phyloP scores from a whole-genome alignment of 169 alveolate genomes.

The Cryptosporidium tyzzeri region DNA sequence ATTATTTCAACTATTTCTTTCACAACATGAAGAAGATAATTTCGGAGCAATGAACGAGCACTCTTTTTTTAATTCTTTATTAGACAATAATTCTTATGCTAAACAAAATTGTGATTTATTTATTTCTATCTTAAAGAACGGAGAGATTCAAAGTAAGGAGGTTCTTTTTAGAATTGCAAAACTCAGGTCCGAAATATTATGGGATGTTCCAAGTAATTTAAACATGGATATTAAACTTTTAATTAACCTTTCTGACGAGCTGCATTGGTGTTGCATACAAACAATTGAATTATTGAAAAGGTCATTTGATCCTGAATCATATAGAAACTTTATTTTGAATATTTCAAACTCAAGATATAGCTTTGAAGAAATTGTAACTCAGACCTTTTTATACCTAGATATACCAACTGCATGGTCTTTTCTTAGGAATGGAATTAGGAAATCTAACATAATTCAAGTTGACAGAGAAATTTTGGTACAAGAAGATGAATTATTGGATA shows the following conservation, averaged over 20 bases:
- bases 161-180: conserved; percentile 56
- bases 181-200: conserved; percentile 32
- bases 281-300: conserved; percentile 55
- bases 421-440: conserved; percentile 41
- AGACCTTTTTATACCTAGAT: conserved; percentile 57
- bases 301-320: conserved; percentile 42
- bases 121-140: conserved; percentile 22
- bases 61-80: conserved; percentile 2
- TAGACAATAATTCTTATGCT: conserved; percentile 7
- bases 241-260: conserved; percentile 41
- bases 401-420: conserved; percentile 70
- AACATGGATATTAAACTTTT: conserved; percentile 35
- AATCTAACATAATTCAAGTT: background rate
- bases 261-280: conserved; percentile 76
- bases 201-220: conserved; percentile 52
- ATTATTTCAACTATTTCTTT: conserved; percentile 33
- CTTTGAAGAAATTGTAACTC: conserved; percentile 9
- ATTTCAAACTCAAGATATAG: background rate
- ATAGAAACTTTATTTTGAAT: conserved; percentile 12
- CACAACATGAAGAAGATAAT: conserved; percentile 10
- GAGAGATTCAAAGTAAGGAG: conserved; percentile 29
- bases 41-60: background rate
- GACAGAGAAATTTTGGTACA: background rate
- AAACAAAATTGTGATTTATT: conserved; percentile 26
- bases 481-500: conserved; percentile 2